Base-by-base conservation (phyloP, 352 stramenopile species). In the Saprolegnia parasitica region DNA sequence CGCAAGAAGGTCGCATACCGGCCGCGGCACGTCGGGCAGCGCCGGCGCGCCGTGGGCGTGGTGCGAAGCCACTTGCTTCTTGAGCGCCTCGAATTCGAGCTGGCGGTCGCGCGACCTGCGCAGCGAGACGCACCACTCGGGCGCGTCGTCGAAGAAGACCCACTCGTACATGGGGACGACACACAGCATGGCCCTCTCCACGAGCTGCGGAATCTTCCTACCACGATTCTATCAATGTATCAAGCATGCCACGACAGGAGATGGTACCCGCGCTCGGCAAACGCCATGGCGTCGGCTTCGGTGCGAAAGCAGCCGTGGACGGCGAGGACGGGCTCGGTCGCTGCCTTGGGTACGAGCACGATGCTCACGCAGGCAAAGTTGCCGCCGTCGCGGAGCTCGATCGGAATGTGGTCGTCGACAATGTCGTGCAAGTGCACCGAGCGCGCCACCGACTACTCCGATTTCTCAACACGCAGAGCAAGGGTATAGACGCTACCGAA, bases 81-180 rank as follows among this genome's bases (percentile, higher is more conserved):
- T 72, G 66, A 60, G 66, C n/a, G 50, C 23, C 21, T 40, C 58
- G 20, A 66, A 57, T 35, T 57, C 21, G 47, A 49, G 42, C 13
- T 66, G 66, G 20, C 47, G 62, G 37, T 68, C 89, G 78, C 50
- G 58, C 35, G 58, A 56, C 40, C 56, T 67, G 35, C 58, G 58
- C 10, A 89, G 76, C 52, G 87, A 81, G n/a, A 89, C 76, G 56
- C 82, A 89, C 73, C 74, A 90, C 46, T 90, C 74, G 67, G 83
- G 78, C 21, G 77, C 78, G 56, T 87, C 76, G 26, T 90, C 80
- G 47, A 89, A 73, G 39, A 73, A 73, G 56, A 90, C 40, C 76
- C 75, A 84, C 60, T 83, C 73, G 3, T 72, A 58, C 1, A 78
- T 56, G 0, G 84, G 82, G 9, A 92, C 40, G 0, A 90, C 74